Conservation (phyloP, 495 filamentous ascomycete species). For the Amphirosellinia nigrospora region DNA sequence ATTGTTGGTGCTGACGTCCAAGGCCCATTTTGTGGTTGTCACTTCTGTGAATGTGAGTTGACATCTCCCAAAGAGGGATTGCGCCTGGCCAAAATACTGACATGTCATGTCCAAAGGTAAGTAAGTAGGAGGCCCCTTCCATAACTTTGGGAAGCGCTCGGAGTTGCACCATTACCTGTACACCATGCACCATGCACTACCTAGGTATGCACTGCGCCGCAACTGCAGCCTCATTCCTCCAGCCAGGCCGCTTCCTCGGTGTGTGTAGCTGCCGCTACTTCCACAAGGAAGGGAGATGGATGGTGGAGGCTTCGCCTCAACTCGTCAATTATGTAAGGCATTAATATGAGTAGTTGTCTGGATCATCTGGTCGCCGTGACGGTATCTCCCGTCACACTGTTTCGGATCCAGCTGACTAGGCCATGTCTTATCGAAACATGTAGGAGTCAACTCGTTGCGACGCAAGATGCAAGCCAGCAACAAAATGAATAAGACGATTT, state of each 20-base stretch:
- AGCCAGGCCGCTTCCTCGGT: background rate
- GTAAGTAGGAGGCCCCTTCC: background rate
- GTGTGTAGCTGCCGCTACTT: background rate
- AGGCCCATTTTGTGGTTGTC: background rate
- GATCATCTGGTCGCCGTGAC: background rate
- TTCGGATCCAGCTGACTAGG: background rate
- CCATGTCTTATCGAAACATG: background rate
- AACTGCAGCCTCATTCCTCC: background rate
- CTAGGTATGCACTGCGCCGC: background rate
- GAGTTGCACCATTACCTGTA: background rate
- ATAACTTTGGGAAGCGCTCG: background rate
- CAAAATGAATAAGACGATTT: background rate
- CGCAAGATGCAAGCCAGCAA: constrained; percentile 16
- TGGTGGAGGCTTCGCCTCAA: background rate
- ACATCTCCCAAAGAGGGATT: background rate
- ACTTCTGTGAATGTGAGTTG: background rate
- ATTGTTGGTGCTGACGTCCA: background rate
- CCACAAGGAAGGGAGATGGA: background rate
- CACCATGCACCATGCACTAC: too few relatives aligned
- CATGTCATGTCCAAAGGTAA: background rate
- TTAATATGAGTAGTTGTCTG: background rate
- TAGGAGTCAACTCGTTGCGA: background rate
- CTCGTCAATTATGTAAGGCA: background rate
- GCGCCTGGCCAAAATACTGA: background rate
- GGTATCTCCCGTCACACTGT: constrained; percentile 1